These are phyloP conservation scores for Lepidium sativum DNA, from an alignment of 345 rosid species.

Conservation along the genomic window DNA sequence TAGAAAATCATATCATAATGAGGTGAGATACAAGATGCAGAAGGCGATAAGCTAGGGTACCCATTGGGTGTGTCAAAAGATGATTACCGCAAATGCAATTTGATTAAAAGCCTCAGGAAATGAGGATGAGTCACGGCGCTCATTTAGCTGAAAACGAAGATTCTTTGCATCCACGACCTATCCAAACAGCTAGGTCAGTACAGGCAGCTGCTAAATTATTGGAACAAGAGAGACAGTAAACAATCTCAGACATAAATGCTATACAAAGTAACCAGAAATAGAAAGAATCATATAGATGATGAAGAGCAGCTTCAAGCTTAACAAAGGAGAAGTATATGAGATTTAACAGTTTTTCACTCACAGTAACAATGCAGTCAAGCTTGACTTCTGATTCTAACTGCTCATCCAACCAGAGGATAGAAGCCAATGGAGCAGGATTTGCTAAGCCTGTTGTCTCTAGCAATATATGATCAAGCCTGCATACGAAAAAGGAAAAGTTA, in stretches of 20 bases:
- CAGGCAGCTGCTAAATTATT: background rate
- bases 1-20: background rate
- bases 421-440: slow-evolving; percentile 89
- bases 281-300: background rate
- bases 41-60: background rate
- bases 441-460: slow-evolving; percentile 99
- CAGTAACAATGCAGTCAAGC: slow-evolving; percentile 89
- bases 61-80: background rate
- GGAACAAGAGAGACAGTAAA: background rate
- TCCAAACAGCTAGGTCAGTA: slow-evolving; percentile 15
- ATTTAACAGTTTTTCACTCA: slow-evolving; percentile 25
- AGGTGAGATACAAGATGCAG: background rate
- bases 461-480: slow-evolving; percentile 85
- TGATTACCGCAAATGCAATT: slow-evolving; percentile 81
- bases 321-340: background rate
- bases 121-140: slow-evolving; percentile 45
- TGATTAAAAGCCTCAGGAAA: slow-evolving; percentile 92
- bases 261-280: background rate
- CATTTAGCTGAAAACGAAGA: slow-evolving; percentile 63
- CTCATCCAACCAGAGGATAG: slow-evolving; percentile 94
- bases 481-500: background rate
- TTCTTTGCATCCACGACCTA: slow-evolving; percentile 98
- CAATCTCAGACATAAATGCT: background rate
- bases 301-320: background rate
- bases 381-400: slow-evolving; percentile 81